Percentiles rank a stretch among this genome's conserved stretches.
Conservation (phyloP, 148 eudicot genomes). For the Drosera capensis region DNA sequence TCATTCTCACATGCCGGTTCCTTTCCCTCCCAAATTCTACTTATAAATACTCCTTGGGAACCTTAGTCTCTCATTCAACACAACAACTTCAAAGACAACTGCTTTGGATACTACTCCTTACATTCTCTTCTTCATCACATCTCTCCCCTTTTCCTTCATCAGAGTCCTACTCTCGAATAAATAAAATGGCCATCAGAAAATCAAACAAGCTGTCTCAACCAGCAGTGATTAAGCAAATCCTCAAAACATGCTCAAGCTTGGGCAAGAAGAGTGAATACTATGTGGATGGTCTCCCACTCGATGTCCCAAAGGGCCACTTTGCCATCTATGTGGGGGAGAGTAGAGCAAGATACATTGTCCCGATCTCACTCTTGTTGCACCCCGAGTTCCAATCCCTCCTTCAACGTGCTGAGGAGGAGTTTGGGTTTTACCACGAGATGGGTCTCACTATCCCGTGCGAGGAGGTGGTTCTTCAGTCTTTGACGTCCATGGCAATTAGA, state of each 20-base stretch:
- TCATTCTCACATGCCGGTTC: too few relatives aligned
- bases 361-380: slow-evolving; percentile 12
- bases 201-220: neutral
- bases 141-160: too few relatives aligned
- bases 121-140: too few relatives aligned
- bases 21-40: too few relatives aligned
- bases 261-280: neutral
- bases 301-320: slow-evolving; percentile 24
- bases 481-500: too few relatives aligned
- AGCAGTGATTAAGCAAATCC: slow-evolving; percentile 3
- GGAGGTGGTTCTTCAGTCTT: slow-evolving; percentile 14
- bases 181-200: neutral
- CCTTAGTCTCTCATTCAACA: too few relatives aligned
- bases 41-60: too few relatives aligned
- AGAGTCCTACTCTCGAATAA: too few relatives aligned
- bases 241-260: slow-evolving; percentile 1
- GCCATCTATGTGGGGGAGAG: slow-evolving; percentile 22
- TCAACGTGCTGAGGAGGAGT: slow-evolving; percentile 19
- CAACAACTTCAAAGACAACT: too few relatives aligned
- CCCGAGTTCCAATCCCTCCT: slow-evolving; percentile 17
- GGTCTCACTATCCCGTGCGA: slow-evolving; percentile 20
- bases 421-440: slow-evolving; percentile 25
- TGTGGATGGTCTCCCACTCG: neutral
- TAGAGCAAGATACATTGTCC: slow-evolving; percentile 13
- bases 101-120: too few relatives aligned